phyloP scores from a whole-genome alignment of 139 green algal species.

The Haematococcus lacustris region DNA sequence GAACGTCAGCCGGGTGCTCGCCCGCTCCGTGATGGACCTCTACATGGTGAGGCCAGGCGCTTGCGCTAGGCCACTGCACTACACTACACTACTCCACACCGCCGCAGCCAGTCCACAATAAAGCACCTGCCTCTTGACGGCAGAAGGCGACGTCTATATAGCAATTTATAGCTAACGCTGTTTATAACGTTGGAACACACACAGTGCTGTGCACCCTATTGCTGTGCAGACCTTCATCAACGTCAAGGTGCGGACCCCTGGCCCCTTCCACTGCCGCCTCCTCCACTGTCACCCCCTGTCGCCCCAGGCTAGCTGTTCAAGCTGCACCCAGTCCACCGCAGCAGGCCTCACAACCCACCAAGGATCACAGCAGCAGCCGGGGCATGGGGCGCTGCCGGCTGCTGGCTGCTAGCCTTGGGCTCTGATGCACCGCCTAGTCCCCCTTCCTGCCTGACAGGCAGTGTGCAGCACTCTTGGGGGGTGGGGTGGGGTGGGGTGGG shows the following conservation, averaged over 20 bases:
- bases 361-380: too few relatives aligned
- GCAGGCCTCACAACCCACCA: too few relatives aligned
- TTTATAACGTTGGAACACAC: neutral
- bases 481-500: too few relatives aligned
- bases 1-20: neutral
- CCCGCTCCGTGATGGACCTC: neutral
- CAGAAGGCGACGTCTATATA: neutral
- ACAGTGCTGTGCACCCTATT: neutral
- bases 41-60: neutral
- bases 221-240: neutral
- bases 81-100: neutral
- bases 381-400: neutral
- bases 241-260: neutral
- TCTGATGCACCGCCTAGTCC: neutral
- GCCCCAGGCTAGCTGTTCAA: too few relatives aligned
- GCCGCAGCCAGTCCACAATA: too few relatives aligned
- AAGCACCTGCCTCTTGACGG: neutral
- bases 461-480: neutral
- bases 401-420: neutral
- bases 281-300: neutral
- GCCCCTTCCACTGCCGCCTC: neutral
- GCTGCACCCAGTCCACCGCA: too few relatives aligned
- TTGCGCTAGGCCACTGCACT: neutral
- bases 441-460: neutral
- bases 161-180: neutral